Evolutionary conservation across 2,329 filamentous ascomycete species (phyloP).

Genomic region (Alternaria sp.): DNA sequence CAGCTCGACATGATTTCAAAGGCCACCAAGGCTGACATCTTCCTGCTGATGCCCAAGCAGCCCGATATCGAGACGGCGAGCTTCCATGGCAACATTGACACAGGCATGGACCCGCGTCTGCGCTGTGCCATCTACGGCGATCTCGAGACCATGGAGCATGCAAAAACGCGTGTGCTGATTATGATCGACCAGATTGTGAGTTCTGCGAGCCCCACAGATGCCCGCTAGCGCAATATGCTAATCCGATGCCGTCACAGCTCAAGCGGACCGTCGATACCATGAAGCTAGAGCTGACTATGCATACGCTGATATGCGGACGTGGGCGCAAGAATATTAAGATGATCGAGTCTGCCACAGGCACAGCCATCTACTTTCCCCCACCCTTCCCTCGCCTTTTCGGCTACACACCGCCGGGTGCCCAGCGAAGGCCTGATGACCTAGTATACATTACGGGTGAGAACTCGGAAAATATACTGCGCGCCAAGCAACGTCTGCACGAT

Average conservation of each 20-base stretch:
- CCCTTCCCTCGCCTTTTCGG: constrained; percentile 91
- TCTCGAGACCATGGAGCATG: constrained; percentile 93
- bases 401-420: constrained; percentile 84
- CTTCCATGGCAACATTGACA: constrained; percentile 75
- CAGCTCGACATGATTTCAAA: constrained; percentile 86
- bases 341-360: constrained; percentile 94
- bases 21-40: constrained; percentile 95
- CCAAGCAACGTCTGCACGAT: constrained; percentile 91
- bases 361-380: constrained; percentile 97
- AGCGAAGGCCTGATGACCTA: constrained; percentile 82
- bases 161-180: constrained; percentile 93
- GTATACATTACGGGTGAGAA: constrained; percentile 95
- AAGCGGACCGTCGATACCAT: constrained; percentile 78
- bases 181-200: constrained; percentile 94
- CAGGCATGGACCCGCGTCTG: constrained; percentile 85
- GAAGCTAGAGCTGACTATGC: constrained; percentile 84
- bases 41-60: constrained; percentile 89
- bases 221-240: constrained; percentile 44
- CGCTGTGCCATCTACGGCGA: constrained; percentile 95
- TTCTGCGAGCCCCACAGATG: constrained; percentile 34
- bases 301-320: constrained; percentile 90
- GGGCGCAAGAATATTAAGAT: constrained; percentile 97
- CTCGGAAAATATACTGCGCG: constrained; percentile 81
- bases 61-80: constrained; percentile 80
- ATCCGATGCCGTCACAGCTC: constrained; percentile 61